Base-by-base conservation (phyloP, 352 stramenopile genomes). In the Pythium biforme region DNA sequence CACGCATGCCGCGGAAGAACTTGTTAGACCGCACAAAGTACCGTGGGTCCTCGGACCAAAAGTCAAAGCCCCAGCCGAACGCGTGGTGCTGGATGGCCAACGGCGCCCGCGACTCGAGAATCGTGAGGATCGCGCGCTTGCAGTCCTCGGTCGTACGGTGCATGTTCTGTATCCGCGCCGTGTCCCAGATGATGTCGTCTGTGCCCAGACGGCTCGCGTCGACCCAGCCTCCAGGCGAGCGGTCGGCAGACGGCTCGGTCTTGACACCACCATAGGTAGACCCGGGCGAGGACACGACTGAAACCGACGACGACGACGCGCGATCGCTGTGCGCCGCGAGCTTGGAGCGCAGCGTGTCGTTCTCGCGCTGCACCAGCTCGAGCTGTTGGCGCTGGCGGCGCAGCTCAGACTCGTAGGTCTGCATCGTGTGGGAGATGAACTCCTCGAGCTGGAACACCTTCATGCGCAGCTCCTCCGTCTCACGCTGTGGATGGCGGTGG, bases 401-500 rank as follows among this genome's bases (percentile, higher is more conserved):
- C 46, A 75, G 55, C 51, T 85, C 76, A 64, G 62, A 75, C 37
- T 88, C 79, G 59, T 88, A 83, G 23, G 75, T 64, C 51, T 86
- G 77, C 62, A 80, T 72, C 50, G 72, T 79, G 58, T 86, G 77
- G 5, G 75, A 64, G 48, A 87, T 87, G 57, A 81, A 87, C 58
- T 89, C 79, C 29, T 89, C 77, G 9, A 89, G 61, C 65, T 89
- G 75, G 53, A 87, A 86, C 26, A 89, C 79, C 43, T 89, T 86
- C 64, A 79, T 77, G 14, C 79, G 77, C 4, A 89, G 72, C 48
- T 89, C 79, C 46, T 89, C 79, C 1, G 79, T 89, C 67, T 89
- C 79, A 53, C 81, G 82, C 46, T 77, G 31, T 33, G 54, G 12
- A 60, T 34, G 79, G 82, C 46, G 75, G 31, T 33, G 54, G 12